These are phyloP conservation scores for Epichloe hybrida DNA, from an alignment of 2,329 filamentous ascomycete species.

Conservation along the genomic window DNA sequence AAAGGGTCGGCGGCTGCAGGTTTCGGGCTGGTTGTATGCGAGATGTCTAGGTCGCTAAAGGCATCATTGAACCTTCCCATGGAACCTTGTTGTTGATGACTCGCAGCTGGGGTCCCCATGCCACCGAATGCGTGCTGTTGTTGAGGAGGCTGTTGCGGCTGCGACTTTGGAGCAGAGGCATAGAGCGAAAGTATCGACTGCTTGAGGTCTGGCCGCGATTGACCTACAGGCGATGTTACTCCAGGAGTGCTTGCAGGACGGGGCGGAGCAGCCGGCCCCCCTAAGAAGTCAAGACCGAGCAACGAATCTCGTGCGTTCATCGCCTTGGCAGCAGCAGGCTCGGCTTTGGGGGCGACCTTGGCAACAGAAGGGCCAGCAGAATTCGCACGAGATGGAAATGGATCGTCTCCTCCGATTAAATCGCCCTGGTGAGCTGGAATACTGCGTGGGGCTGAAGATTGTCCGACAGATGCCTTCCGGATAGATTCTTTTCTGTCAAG, in stretches of 20 bases:
- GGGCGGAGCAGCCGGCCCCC: slow-evolving; percentile 56
- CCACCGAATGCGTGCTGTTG: slow-evolving; percentile 44
- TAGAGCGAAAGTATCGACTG: slow-evolving; percentile 96
- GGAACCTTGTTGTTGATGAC: slow-evolving; percentile 36
- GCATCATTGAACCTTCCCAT: slow-evolving; percentile 68
- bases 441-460: slow-evolving; percentile 22
- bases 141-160: slow-evolving; percentile 20
- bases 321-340: slow-evolving; percentile 51
- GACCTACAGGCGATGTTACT: slow-evolving; percentile 42
- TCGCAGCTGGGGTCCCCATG: slow-evolving; percentile 43
- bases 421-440: slow-evolving; percentile 47
- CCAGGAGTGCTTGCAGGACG: slow-evolving; percentile 72
- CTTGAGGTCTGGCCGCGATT: slow-evolving; percentile 84
- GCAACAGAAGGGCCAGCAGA: slow-evolving; percentile 54
- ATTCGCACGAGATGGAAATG: slow-evolving; percentile 55
- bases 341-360: slow-evolving; percentile 45
- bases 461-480: slow-evolving; percentile 45
- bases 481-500: slow-evolving; percentile 45
- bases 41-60: slow-evolving; percentile 39
- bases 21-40: slow-evolving; percentile 29
- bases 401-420: slow-evolving; percentile 68
- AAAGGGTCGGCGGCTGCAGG: slow-evolving; percentile 38
- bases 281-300: slow-evolving; percentile 85
- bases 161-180: slow-evolving; percentile 69
- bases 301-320: slow-evolving; percentile 78